Conservation (phyloP, 2,329 filamentous ascomycete genomes). For the Pseudopyrenochaeta lycopersici region DNA sequence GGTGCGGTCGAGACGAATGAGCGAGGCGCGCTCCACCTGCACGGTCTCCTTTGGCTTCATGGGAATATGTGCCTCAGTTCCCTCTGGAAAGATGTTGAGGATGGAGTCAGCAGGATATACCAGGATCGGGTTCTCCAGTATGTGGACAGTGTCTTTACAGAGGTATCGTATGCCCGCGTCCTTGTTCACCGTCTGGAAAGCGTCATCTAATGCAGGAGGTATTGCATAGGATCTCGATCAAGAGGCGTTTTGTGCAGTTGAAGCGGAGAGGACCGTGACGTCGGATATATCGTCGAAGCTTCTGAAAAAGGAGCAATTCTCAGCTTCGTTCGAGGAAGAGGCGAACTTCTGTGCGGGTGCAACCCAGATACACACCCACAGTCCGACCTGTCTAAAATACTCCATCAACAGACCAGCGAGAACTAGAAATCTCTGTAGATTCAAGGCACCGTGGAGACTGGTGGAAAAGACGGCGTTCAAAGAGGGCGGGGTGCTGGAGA, state of each 20-base stretch:
- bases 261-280: not conserved
- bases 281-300: constrained; percentile 1
- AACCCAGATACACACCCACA: constrained; percentile 1
- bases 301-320: not conserved
- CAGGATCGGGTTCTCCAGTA: not conserved
- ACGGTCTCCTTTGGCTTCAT: constrained; percentile 3
- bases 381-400: constrained; percentile 3
- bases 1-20: constrained; percentile 5
- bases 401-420: not conserved
- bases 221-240: not conserved
- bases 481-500: not conserved
- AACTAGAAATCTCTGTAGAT: constrained; percentile 1
- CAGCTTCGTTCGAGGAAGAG: not conserved
- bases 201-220: too few relatives aligned
- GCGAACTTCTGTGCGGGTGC: constrained; percentile 1
- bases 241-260: not conserved
- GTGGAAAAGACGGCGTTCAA: not conserved
- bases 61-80: not conserved
- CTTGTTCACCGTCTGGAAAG: too few relatives aligned
- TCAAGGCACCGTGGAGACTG: constrained; percentile 2
- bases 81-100: not conserved
- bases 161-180: not conserved
- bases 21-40: constrained; percentile 1
- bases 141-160: constrained; percentile 2
- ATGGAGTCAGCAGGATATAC: not conserved